Percentiles rank a stretch among this genome's conserved stretches.
phyloP scores from a whole-genome alignment of 768 basidiomycete species.

The Megacollybia marginata region DNA sequence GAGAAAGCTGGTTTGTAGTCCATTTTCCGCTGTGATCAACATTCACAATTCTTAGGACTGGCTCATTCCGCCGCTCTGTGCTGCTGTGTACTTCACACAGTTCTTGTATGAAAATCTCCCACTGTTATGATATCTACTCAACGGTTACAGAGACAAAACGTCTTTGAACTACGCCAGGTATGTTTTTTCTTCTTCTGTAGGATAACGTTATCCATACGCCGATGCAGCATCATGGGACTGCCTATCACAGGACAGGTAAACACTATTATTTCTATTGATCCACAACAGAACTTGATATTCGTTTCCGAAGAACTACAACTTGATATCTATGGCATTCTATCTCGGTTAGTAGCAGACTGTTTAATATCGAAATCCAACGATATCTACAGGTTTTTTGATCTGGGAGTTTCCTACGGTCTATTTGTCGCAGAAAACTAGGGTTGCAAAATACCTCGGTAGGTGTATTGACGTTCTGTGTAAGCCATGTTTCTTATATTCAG shows the following conservation, averaged over 20 bases:
- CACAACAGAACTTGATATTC: slow-evolving; percentile 1
- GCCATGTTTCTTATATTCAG: slow-evolving; percentile 9
- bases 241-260: slow-evolving; percentile 54
- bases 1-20: slow-evolving; percentile 44
- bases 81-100: slow-evolving; percentile 64
- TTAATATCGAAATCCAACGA: background rate
- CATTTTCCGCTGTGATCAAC: background rate
- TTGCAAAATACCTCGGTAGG: slow-evolving; percentile 57
- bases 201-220: background rate
- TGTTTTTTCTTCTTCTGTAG: background rate
- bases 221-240: slow-evolving; percentile 52
- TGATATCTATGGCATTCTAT: slow-evolving; percentile 60
- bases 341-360: slow-evolving; percentile 28
- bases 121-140: background rate
- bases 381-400: slow-evolving; percentile 38
- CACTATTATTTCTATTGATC: background rate
- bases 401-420: slow-evolving; percentile 66
- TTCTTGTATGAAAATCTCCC: slow-evolving; percentile 38
- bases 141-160: slow-evolving; percentile 50
- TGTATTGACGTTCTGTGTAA: background rate
- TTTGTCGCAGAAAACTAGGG: slow-evolving; percentile 50
- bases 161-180: slow-evolving; percentile 66
- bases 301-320: slow-evolving; percentile 44
- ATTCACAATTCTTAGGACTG: slow-evolving; percentile 28
- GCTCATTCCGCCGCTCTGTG: slow-evolving; percentile 47